A percentile compares a stretch with the other conserved stretches of the same genome.
These are phyloP conservation scores for Colletotrichum euphorbiae DNA, from an alignment of 2,329 filamentous ascomycete species.

Conservation along the genomic window DNA sequence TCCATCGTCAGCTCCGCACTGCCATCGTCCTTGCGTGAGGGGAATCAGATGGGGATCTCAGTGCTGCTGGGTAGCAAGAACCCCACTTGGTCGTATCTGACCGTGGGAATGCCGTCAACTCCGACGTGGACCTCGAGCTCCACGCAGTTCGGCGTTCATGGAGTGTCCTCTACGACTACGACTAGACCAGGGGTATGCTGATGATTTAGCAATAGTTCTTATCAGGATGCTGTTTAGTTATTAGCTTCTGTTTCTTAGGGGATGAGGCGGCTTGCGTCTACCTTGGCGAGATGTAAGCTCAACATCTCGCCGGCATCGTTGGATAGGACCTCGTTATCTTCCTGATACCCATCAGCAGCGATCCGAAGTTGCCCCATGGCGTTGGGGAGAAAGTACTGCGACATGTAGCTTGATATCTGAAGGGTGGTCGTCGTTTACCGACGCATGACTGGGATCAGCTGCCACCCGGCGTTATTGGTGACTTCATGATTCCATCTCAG, in stretches of 20 bases:
- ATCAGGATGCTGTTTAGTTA: background rate
- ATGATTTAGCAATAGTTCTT: background rate
- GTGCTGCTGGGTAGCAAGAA: constrained; percentile 8
- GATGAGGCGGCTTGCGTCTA: background rate
- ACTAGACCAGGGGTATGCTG: too few relatives aligned
- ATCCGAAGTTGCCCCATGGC: too few relatives aligned
- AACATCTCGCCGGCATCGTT: background rate
- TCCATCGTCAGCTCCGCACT: constrained; percentile 30
- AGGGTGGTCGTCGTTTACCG: too few relatives aligned
- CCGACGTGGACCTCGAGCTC: constrained; percentile 23
- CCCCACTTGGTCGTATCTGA: constrained; percentile 29
- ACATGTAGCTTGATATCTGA: too few relatives aligned
- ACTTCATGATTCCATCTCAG: too few relatives aligned
- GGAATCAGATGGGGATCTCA: background rate
- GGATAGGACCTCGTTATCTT: too few relatives aligned
- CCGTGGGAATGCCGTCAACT: constrained; percentile 28
- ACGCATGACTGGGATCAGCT: too few relatives aligned
- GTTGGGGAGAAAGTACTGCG: too few relatives aligned
- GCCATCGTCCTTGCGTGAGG: constrained; percentile 18
- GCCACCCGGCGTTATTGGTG: too few relatives aligned
- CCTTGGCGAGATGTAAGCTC: background rate
- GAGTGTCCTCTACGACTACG: background rate
- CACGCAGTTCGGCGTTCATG: background rate
- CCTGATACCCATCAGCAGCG: too few relatives aligned
- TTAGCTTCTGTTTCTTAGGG: background rate